phyloP scores from a whole-genome alignment of 2,329 filamentous ascomycete species.

The Aspergillus hortae region DNA sequence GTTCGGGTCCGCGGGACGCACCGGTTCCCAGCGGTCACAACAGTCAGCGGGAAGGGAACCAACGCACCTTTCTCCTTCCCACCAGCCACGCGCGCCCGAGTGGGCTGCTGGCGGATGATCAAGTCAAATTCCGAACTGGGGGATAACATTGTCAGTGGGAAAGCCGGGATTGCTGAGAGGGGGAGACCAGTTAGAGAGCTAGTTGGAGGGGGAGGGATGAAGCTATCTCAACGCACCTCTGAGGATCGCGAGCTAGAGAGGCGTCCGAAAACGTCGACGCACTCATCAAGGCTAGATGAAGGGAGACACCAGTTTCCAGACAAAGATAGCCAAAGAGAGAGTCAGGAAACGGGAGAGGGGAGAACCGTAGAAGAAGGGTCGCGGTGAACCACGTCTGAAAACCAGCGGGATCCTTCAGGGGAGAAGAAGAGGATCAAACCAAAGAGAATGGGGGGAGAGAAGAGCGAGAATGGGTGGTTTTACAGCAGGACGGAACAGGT shows the following conservation, averaged over 20 bases:
- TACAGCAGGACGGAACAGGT: conserved; percentile 18
- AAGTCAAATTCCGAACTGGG: conserved; percentile 56
- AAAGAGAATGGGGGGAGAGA: conserved; percentile 9
- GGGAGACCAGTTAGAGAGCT: conserved; percentile 3
- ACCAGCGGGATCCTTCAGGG: conserved; percentile 14
- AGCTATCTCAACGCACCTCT: conserved; percentile 32
- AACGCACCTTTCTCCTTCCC: conserved; percentile 70
- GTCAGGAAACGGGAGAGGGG: conserved; percentile 19
- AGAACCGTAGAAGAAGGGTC: conserved; percentile 17
- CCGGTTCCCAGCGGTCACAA: neutral
- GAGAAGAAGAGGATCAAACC: conserved; percentile 13
- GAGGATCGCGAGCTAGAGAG: conserved; percentile 41
- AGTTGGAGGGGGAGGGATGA: conserved; percentile 10
- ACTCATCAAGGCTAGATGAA: conserved; percentile 39
- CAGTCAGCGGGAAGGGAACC: neutral
- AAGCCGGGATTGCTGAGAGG: conserved; percentile 20
- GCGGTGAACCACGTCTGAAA: conserved; percentile 22
- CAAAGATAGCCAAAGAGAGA: conserved; percentile 7
- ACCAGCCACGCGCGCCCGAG: conserved; percentile 63
- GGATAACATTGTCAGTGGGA: conserved; percentile 39
- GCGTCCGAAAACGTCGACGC: conserved; percentile 38
- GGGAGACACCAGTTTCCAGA: conserved; percentile 14
- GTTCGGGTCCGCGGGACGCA: neutral
- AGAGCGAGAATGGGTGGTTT: conserved; percentile 22
- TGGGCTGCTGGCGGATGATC: conserved; percentile 63